These are phyloP conservation scores for Globisporangium radiosum DNA, from an alignment of 352 stramenopile species.

Conservation along the genomic window DNA sequence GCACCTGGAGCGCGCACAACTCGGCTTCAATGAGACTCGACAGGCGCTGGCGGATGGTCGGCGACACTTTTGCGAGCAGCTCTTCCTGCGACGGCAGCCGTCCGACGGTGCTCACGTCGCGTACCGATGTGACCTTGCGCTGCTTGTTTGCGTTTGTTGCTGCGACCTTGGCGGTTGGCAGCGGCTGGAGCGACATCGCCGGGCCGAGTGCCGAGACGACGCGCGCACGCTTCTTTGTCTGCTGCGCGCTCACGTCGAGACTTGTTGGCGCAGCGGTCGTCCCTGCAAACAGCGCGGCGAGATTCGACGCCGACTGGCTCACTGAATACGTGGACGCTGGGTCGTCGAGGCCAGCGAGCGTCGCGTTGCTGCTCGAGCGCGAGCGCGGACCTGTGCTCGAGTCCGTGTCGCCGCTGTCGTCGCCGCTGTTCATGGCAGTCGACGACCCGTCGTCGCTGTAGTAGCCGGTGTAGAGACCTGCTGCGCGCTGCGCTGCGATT, in stretches of 20 bases:
- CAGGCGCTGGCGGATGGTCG: constrained; percentile 57
- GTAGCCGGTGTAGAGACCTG: constrained; percentile 7
- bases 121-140: constrained; percentile 1
- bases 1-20: constrained; percentile 73
- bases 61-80: constrained; percentile 61
- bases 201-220: neutral
- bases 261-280: neutral
- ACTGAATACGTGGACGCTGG: neutral
- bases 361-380: neutral
- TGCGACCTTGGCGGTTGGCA: neutral
- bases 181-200: too few species aligned
- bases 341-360: neutral
- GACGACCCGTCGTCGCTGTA: constrained; percentile 67
- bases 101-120: constrained; percentile 20
- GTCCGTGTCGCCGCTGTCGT: constrained; percentile 34
- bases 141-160: constrained; percentile 1
- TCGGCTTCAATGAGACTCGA: constrained; percentile 74
- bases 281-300: constrained; percentile 1
- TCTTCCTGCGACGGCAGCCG: constrained; percentile 69
- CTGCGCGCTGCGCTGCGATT: neutral
- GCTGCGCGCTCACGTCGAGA: neutral
- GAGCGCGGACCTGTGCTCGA: constrained; percentile 9
- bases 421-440: constrained; percentile 43
- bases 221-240: constrained; percentile 27
- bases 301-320: neutral